Base-by-base conservation (phyloP, 805 yeast species). In the Candida incommunis region DNA sequence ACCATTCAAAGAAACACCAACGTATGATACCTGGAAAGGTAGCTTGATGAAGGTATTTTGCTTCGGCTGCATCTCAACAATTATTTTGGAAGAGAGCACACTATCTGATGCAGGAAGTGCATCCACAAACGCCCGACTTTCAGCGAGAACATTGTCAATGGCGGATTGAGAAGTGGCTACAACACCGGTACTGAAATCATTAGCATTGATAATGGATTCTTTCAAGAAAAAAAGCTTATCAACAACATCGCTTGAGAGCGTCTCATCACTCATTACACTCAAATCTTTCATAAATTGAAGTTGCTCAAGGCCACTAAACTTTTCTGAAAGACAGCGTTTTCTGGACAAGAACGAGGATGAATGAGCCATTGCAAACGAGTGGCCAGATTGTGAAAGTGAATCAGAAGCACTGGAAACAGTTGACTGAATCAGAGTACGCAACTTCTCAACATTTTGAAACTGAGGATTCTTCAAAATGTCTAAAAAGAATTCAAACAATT, bases 21-120 rank as follows among this genome's bases (percentile, higher is more conserved):
- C 72, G 57, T 86, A 90, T 41, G 84, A 80, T 2, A 90, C 94
- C 57, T 86, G 96, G 64, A 82, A 85, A 21, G 96, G 96, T 49
- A 90, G 69, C 48, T 77, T 68, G 44, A 87, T 69, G 50, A 75
- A 69, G 0, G 78, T 71, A 27, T 74, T 65, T 3, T 43, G 47
- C 18, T 31, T 31, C 37, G 37, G 37, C 37, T 31, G 37, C 37
- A 31, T 31, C 7, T 31, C 37, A 9, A 31, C 37, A 31, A 16
- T 16, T 5, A 45, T 18, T 27, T 25, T 5, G 54, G 51, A 41
- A 67, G 58, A 27, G 59, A 51, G 41, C 56, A 45, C 24, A 31
- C 5, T n/a, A n/a, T n/a, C 37, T 4, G 37, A 11, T n/a, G 37
- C 9, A 5, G 37, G 37, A 9, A 31, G 37, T 4, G 7, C 37